phyloP scores from a whole-genome alignment of 140 eudicot species.

The Flaveria floridana region DNA sequence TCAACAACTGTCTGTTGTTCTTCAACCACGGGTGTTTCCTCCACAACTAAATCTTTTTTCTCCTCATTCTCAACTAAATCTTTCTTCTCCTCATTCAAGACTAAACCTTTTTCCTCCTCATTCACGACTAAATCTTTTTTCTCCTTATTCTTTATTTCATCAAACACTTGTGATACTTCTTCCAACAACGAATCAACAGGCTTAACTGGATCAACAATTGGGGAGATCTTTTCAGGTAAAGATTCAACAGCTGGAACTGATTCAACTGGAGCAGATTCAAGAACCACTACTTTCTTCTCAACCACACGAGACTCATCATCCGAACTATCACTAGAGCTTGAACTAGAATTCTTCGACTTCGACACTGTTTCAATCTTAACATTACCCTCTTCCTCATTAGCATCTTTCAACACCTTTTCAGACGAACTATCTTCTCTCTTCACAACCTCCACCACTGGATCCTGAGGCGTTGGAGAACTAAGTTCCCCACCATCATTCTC shows the following conservation, averaged over 20 bases:
- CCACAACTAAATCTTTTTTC: slow-evolving; percentile 32
- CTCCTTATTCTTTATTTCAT: slow-evolving; percentile 30
- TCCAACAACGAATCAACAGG: slow-evolving; percentile 38
- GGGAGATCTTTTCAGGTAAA: slow-evolving; percentile 24
- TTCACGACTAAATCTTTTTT: slow-evolving; percentile 25
- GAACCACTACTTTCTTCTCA: slow-evolving; percentile 39
- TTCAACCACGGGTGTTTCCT: slow-evolving; percentile 28
- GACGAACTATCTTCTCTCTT: slow-evolving; percentile 33
- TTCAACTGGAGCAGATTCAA: slow-evolving; percentile 39
- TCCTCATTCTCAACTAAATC: slow-evolving; percentile 13
- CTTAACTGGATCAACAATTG: slow-evolving; percentile 42
- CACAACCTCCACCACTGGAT: slow-evolving; percentile 36
- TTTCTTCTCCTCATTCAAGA: no score
- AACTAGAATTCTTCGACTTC: slow-evolving; percentile 37
- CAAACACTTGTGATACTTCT: slow-evolving; percentile 35
- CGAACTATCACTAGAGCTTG: slow-evolving; percentile 54
- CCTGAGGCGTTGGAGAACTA: slow-evolving; percentile 52
- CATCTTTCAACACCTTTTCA: slow-evolving; percentile 30
- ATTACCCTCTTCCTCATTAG: slow-evolving; percentile 24
- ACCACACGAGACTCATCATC: slow-evolving; percentile 54
- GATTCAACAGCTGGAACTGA: slow-evolving; percentile 34
- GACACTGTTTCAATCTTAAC: slow-evolving; percentile 42
- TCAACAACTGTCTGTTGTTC: slow-evolving; percentile 16
- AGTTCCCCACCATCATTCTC: slow-evolving; percentile 54
- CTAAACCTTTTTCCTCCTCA: slow-evolving; percentile 22